phyloP scores from a whole-genome alignment of 805 yeast genomes.

The Kuraishia molischiana region DNA sequence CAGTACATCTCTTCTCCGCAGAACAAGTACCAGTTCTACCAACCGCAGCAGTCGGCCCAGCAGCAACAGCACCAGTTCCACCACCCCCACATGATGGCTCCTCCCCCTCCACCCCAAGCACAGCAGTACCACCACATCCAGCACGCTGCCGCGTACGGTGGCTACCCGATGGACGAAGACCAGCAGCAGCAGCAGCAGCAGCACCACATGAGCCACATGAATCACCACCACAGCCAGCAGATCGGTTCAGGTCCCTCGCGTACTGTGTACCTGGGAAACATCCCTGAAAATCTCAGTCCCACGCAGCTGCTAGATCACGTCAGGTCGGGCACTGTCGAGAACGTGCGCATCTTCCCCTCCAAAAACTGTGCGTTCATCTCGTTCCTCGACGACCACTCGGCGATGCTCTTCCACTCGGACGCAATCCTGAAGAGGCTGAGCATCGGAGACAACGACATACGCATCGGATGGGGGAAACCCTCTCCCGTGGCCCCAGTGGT shows the following conservation, averaged over 20 bases:
- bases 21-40: neutral
- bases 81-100: neutral
- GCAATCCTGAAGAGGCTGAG: constrained; percentile 77
- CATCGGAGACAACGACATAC: constrained; percentile 71
- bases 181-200: neutral
- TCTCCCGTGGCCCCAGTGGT: constrained; percentile 68
- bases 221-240: neutral
- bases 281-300: constrained; percentile 73
- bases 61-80: neutral
- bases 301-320: constrained; percentile 84
- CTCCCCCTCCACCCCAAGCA: neutral
- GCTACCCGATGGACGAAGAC: neutral
- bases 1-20: neutral
- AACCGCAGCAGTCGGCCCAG: neutral
- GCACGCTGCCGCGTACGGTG: neutral
- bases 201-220: neutral
- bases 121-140: neutral
- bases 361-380: constrained; percentile 88
- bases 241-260: constrained; percentile 34
- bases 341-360: constrained; percentile 65
- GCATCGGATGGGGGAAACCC: constrained; percentile 91
- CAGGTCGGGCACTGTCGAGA: constrained; percentile 82
- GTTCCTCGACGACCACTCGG: constrained; percentile 81
- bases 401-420: constrained; percentile 87
- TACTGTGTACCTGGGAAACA: constrained; percentile 83